Conservation (phyloP, 2,329 filamentous ascomycete species). For the Falciphora oryzae region DNA sequence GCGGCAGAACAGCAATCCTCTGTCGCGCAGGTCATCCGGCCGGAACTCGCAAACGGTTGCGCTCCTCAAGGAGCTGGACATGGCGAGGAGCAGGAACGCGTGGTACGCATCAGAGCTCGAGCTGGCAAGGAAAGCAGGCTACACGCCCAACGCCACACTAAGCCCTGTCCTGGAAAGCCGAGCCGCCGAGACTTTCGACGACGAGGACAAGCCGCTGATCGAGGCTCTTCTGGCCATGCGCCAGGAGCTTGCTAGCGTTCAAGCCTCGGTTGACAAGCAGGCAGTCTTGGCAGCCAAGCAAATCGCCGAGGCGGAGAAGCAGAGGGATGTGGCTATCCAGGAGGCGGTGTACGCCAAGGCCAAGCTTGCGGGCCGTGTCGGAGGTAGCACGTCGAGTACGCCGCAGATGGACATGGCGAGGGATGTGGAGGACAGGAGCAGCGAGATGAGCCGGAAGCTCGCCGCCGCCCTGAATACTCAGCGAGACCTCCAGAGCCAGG, state of each 20-base stretch:
- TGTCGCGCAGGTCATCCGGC: conserved; percentile 54
- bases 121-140: conserved; percentile 84
- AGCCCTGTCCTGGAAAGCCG: conserved; percentile 72
- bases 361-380: conserved; percentile 72
- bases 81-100: conserved; percentile 77
- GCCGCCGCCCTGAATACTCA: conserved; percentile 76
- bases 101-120: conserved; percentile 97
- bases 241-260: conserved; percentile 81
- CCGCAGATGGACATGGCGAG: conserved; percentile 54
- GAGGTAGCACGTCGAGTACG: conserved; percentile 56
- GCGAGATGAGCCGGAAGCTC: conserved; percentile 75
- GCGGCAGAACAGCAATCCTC: conserved; percentile 51
- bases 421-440: conserved; percentile 59
- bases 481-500: conserved; percentile 69
- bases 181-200: conserved; percentile 72
- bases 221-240: conserved; percentile 92
- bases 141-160: conserved; percentile 64
- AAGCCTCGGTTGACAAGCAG: conserved; percentile 83
- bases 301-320: conserved; percentile 90
- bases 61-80: conserved; percentile 80
- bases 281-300: conserved; percentile 78
- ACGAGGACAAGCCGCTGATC: conserved; percentile 86
- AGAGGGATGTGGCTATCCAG: conserved; percentile 87
- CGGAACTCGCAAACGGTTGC: conserved; percentile 64
- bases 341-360: conserved; percentile 95